Conservation (phyloP, 441 rosid genomes). For the Hura crepitans region DNA sequence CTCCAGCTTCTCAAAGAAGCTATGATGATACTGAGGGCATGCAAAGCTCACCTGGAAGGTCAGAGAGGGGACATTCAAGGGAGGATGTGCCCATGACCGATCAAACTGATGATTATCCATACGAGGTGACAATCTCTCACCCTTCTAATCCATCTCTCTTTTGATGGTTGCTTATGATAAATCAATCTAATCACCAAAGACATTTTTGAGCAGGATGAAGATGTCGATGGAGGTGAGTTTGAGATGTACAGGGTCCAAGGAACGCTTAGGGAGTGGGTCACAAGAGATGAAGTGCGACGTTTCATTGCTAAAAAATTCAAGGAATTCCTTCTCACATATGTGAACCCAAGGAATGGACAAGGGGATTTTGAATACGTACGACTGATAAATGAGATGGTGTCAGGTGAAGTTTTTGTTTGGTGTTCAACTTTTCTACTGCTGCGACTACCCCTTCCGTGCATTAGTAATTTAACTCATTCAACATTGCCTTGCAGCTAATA, state of each 20-base stretch:
- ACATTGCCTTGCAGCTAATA: constrained; percentile 63
- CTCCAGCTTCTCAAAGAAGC: constrained; percentile 52
- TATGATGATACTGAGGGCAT: constrained; percentile 62
- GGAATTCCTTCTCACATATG: constrained; percentile 79
- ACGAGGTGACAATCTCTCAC: constrained; percentile 36
- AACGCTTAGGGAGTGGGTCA: constrained; percentile 93
- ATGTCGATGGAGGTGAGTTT: constrained; percentile 75
- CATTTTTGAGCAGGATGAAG: constrained; percentile 48
- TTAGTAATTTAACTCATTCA: not conserved
- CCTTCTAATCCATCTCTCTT: constrained; percentile 13
- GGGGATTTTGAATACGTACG: constrained; percentile 75
- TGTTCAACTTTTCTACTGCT: constrained; percentile 1
- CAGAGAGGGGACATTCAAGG: constrained; percentile 53
- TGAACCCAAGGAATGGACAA: constrained; percentile 59
- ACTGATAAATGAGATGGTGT: constrained; percentile 82
- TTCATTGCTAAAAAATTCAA: constrained; percentile 85
- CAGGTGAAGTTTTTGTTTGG: constrained; percentile 46
- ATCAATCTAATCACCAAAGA: constrained; percentile 9
- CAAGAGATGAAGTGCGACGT: constrained; percentile 91
- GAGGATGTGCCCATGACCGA: constrained; percentile 89
- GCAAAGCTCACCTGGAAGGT: constrained; percentile 74
- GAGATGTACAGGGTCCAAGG: constrained; percentile 95
- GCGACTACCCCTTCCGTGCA: not conserved
- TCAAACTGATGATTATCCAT: constrained; percentile 72
- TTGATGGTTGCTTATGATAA: not conserved